Evolutionary conservation across 768 basidiomycete species (phyloP).

Genomic region (Phanerochaete sordida): DNA sequence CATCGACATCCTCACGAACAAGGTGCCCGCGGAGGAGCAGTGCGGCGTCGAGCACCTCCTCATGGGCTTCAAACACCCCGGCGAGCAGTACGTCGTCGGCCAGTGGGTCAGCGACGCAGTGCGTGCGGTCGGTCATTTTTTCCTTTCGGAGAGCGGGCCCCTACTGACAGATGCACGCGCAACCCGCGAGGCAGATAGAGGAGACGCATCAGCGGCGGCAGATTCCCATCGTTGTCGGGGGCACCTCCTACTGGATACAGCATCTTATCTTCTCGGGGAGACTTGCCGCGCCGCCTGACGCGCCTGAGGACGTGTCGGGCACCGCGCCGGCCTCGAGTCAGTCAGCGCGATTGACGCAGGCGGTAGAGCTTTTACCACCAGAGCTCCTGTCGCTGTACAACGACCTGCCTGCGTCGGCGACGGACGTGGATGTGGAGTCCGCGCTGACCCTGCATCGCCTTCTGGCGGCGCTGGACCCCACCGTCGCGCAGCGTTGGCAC

Average conservation of each 20-base stretch:
- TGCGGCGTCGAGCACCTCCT: slow-evolving; percentile 84
- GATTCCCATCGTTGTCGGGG: slow-evolving; percentile 90
- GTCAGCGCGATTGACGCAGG: no score
- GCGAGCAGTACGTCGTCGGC: slow-evolving; percentile 82
- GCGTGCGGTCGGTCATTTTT: slow-evolving; percentile 51
- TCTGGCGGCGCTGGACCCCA: slow-evolving; percentile 64
- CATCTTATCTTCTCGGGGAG: slow-evolving; percentile 89
- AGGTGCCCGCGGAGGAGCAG: slow-evolving; percentile 73
- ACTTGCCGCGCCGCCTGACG: slow-evolving; percentile 35
- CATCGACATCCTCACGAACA: slow-evolving; percentile 92
- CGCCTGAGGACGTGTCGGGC: neutral
- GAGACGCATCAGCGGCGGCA: slow-evolving; percentile 60
- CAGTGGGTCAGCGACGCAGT: slow-evolving; percentile 88
- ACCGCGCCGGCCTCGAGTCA: neutral
- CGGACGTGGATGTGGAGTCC: slow-evolving; percentile 43
- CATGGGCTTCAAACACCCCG: slow-evolving; percentile 84
- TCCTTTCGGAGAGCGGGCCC: neutral
- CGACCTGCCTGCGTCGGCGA: slow-evolving; percentile 55
- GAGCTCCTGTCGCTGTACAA: slow-evolving; percentile 49
- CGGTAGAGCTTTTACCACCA: slow-evolving; percentile 37
- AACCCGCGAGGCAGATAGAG: slow-evolving; percentile 51
- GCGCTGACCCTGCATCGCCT: slow-evolving; percentile 67
- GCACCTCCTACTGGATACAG: slow-evolving; percentile 97
- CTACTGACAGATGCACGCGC: neutral
- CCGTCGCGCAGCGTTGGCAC: slow-evolving; percentile 84